These are phyloP conservation scores for Syzygium malaccense DNA, from an alignment of 441 rosid species.

Conservation along the genomic window DNA sequence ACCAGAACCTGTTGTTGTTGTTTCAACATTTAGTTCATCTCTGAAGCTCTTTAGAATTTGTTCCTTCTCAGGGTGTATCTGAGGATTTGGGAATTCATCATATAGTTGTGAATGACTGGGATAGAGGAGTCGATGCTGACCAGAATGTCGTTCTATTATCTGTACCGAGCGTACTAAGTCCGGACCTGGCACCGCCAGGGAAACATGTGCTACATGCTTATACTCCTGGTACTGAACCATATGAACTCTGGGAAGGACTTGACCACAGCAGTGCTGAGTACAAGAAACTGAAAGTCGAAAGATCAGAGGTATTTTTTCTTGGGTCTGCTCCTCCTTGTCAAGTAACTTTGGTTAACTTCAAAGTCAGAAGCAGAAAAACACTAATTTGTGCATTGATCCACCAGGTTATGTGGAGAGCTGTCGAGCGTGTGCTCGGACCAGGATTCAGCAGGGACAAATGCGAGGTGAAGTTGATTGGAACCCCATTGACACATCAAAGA, in stretches of 20 bases:
- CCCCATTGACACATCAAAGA: slow-evolving; percentile 76
- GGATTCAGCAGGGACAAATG: slow-evolving; percentile 73
- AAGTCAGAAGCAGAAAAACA: not conserved
- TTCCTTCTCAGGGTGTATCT: slow-evolving; percentile 30
- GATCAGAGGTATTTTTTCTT: slow-evolving; percentile 53
- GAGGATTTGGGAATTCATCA: slow-evolving; percentile 86
- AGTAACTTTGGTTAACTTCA: not conserved
- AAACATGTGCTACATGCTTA: slow-evolving; percentile 82
- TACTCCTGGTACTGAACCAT: slow-evolving; percentile 88
- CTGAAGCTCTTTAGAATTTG: not conserved
- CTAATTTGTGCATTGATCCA: not conserved
- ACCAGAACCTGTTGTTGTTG: not conserved
- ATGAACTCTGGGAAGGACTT: slow-evolving; percentile 73
- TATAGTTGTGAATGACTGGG: slow-evolving; percentile 85
- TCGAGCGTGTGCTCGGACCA: slow-evolving; percentile 69
- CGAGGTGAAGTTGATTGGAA: slow-evolving; percentile 79
- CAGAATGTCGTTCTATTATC: slow-evolving; percentile 93
- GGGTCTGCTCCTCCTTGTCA: not conserved
- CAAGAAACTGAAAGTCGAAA: slow-evolving; percentile 67
- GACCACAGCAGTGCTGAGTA: slow-evolving; percentile 63
- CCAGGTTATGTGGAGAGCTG: slow-evolving; percentile 90
- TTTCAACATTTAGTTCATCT: not conserved
- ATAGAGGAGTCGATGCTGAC: slow-evolving; percentile 83
- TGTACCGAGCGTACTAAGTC: slow-evolving; percentile 74
- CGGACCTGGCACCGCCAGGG: slow-evolving; percentile 74